A percentile compares a stretch with the other conserved stretches of the same genome.
phyloP scores from a whole-genome alignment of 202 grass and related monocot species.

The Saccharum hybrid region DNA sequence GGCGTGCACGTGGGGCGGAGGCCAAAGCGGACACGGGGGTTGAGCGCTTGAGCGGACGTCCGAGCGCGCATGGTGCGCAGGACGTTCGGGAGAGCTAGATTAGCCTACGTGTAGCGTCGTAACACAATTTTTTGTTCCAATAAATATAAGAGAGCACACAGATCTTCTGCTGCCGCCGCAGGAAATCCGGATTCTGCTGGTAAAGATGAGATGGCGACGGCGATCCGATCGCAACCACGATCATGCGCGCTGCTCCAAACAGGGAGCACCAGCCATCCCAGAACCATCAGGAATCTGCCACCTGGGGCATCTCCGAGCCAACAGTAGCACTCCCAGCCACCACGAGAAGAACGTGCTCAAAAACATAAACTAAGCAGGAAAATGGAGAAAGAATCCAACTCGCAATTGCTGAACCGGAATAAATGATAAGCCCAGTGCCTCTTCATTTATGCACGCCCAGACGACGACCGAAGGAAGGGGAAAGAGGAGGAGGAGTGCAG shows the following conservation, averaged over 20 bases:
- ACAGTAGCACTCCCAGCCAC: background rate
- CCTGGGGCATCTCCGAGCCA: too few relatives aligned
- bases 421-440: constrained; percentile 1
- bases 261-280: constrained; percentile 9
- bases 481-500: too few relatives aligned
- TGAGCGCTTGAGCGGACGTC: too few relatives aligned
- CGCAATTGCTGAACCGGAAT: background rate
- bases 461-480: background rate
- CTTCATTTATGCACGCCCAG: constrained; percentile 20
- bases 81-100: too few relatives aligned
- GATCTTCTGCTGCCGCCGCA: background rate
- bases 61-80: too few relatives aligned
- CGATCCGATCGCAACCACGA: background rate
- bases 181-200: constrained; percentile 32
- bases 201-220: background rate
- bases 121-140: too few relatives aligned
- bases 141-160: background rate
- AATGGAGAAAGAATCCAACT: background rate
- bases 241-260: constrained; percentile 8
- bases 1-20: too few relatives aligned
- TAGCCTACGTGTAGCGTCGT: too few relatives aligned
- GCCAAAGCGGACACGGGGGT: too few relatives aligned
- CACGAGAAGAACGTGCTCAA: constrained; percentile 48
- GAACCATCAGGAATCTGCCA: too few relatives aligned
- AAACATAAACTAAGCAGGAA: constrained; percentile 31